phyloP scores from a whole-genome alignment of 1,139 yeast species.

The Candida sanyaensis region DNA sequence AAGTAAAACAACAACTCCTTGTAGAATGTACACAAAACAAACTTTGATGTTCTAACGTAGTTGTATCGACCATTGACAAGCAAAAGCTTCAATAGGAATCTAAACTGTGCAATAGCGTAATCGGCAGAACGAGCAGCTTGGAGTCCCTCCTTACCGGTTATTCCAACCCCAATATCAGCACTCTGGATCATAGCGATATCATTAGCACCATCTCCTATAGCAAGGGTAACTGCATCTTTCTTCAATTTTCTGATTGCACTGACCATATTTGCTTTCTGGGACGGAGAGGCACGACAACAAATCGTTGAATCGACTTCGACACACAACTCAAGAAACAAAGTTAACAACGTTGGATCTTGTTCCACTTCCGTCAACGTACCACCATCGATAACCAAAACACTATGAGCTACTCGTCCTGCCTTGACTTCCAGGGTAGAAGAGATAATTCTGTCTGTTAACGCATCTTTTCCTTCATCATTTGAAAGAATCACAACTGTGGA shows the following conservation, averaged over 20 bases:
- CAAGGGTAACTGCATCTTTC: constrained; percentile 75
- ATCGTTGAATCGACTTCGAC: constrained; percentile 88
- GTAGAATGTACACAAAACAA: constrained; percentile 91
- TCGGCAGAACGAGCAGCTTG: constrained; percentile 97
- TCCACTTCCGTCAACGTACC: constrained; percentile 75
- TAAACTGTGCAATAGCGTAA: constrained; percentile 92
- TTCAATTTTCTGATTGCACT: constrained; percentile 68
- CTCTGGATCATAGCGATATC: constrained; percentile 99
- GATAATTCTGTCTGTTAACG: constrained; percentile 54
- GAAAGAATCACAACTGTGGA: constrained; percentile 83
- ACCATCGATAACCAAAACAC: constrained; percentile 94
- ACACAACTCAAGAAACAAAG: constrained; percentile 80
- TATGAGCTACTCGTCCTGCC: constrained; percentile 80
- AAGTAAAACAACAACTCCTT: constrained; percentile 88
- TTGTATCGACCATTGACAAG: constrained; percentile 96
- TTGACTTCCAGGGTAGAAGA: constrained; percentile 61
- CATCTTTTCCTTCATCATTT: constrained; percentile 54
- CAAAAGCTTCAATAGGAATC: constrained; percentile 76
- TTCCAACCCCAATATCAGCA: constrained; percentile 97
- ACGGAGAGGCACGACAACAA: constrained; percentile 95
- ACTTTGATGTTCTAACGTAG: constrained; percentile 87
- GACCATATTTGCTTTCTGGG: constrained; percentile 93
- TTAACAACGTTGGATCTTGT: constrained; percentile 65
- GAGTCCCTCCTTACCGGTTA: constrained; percentile 94
- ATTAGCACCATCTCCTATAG: constrained; percentile 99